Percentiles rank a stretch among this genome's conserved stretches.
These are phyloP conservation scores for Nakaseomyces kungkrabaensis DNA, from an alignment of 1,139 yeast genomes.

Conservation along the genomic window DNA sequence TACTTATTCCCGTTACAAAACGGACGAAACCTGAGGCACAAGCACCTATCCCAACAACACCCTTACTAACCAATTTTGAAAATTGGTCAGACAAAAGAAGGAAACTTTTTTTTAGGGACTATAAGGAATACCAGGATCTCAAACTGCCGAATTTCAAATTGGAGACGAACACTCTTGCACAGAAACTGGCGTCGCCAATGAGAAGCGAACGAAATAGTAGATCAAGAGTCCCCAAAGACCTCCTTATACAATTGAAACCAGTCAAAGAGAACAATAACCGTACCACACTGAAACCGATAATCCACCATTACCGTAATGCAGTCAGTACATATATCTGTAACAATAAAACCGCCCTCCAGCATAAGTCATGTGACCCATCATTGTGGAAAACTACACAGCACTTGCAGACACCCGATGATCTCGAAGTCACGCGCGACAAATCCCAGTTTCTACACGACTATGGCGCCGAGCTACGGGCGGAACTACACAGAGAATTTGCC, in stretches of 20 bases:
- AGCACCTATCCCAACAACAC: constrained; percentile 7
- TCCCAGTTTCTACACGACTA: not conserved
- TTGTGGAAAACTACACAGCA: constrained; percentile 1
- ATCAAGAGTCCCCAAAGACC: constrained; percentile 16
- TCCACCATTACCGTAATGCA: not conserved
- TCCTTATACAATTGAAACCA: constrained; percentile 18
- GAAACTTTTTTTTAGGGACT: constrained; percentile 9
- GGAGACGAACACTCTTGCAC: constrained; percentile 20
- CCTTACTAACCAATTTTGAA: constrained; percentile 22
- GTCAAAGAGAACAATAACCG: not conserved
- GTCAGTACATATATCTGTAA: not conserved
- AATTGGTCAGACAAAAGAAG: constrained; percentile 26
- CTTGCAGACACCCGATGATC: not conserved
- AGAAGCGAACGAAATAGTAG: constrained; percentile 20
- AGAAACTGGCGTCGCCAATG: constrained; percentile 22
- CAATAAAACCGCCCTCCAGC: not conserved
- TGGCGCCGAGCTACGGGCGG: not conserved
- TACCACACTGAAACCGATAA: not conserved
- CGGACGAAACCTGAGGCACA: not conserved
- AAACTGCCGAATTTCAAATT: constrained; percentile 9
- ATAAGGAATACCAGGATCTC: constrained; percentile 1
- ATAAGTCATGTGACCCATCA: not conserved
- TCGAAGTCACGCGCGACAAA: not conserved
- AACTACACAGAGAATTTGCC: not conserved
- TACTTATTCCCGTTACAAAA: not conserved